Base-by-base conservation (phyloP, 805 yeast species). In the Candida caryicola region DNA sequence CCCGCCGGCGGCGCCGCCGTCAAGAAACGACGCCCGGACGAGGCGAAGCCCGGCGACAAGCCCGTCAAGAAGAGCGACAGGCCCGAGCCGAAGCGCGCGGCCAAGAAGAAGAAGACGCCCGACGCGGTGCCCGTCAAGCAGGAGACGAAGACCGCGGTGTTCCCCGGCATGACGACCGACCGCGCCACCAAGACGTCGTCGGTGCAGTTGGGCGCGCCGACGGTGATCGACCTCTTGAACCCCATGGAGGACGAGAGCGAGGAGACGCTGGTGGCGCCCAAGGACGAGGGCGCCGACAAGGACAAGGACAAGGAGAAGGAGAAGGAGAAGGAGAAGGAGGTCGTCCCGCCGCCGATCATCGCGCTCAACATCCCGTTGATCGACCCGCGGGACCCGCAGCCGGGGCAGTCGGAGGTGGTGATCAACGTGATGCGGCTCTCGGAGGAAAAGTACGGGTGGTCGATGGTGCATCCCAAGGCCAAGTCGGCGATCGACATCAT, bases 391-490 rank as follows among this genome's bases (percentile, higher is more conserved):
- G 64, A 68, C 23, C 80, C 80, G 3, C 53, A 62, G 36, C 76
- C 79, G 3, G 83, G 82, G 1, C 75, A 77, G 32, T 66, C 81
- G 1, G 84, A 81, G 49, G 79, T 79, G 1, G 79, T 84, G 3
- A 72, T 85, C 46, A 86, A 87, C 47, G 85, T 87, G 21, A 59
- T 82, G 56, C 77, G 79, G 48, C 61, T 84, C 37, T 85, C 91
- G 4, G 95, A 87, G 53, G 88, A 84, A 34, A 85, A 85, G 59
- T 87, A 87, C 58, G 96, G 95, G 3, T 86, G 83, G 76, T 77
- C 77, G 23, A 74, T 67, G 2, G 66, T 84, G 38, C 87, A 82
- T 50, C 90, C 90, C 0, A 76, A 76, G 42, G 78, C 84, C 4
- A 69, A 77, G 37, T 74, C 76, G 18, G 78, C 81, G 1, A 63